Conservation (phyloP, 768 basidiomycete species). For the Leccinum barrowsii region DNA sequence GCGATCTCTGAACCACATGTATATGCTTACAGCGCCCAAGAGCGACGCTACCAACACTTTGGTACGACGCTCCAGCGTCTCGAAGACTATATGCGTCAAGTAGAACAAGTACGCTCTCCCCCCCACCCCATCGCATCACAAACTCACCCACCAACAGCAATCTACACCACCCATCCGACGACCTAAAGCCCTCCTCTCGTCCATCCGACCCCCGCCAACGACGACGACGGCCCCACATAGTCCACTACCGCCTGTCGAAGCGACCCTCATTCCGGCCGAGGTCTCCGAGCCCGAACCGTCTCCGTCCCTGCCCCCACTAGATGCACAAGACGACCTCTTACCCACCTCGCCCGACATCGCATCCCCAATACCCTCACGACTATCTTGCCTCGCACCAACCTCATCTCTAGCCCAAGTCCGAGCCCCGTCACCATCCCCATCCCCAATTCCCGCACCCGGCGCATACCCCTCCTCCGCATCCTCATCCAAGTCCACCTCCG, state of each 20-base stretch:
- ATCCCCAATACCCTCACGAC: background rate
- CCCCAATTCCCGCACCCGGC: conserved; percentile 8
- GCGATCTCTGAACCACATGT: background rate
- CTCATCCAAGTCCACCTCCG: background rate
- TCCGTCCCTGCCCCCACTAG: background rate
- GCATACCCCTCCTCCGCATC: background rate
- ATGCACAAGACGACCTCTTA: conserved; percentile 31
- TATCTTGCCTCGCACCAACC: background rate
- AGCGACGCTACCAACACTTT: conserved; percentile 44
- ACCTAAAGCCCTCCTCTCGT: conserved; percentile 50
- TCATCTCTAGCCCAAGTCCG: background rate
- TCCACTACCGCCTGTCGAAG: conserved; percentile 14
- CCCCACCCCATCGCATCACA: no score
- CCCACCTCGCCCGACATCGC: conserved; percentile 32
- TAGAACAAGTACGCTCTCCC: conserved; percentile 46
- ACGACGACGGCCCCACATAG: conserved; percentile 6
- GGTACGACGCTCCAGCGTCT: conserved; percentile 51
- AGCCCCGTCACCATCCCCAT: conserved; percentile 15
- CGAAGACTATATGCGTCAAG: conserved; percentile 48
- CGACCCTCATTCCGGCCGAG: conserved; percentile 25
- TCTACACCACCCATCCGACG: conserved; percentile 37
- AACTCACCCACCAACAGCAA: conserved; percentile 32
- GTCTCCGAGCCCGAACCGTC: conserved; percentile 11
- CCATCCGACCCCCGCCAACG: conserved; percentile 42
- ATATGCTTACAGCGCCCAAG: conserved; percentile 34